phyloP scores from a whole-genome alignment of 345 rosid genomes.

The Microthlaspi erraticum region DNA sequence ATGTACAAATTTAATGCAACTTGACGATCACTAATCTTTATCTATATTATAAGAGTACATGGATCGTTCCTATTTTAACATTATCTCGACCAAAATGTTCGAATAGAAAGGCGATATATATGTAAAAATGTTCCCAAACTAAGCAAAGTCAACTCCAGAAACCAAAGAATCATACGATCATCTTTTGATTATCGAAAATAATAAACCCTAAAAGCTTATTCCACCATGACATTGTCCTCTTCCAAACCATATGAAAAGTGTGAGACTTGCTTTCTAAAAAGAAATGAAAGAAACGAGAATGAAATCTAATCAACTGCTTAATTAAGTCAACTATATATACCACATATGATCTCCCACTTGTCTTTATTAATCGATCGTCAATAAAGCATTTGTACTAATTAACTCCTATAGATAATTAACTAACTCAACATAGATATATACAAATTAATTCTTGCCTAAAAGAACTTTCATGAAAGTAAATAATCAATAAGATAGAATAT shows the following conservation, averaged over 20 bases:
- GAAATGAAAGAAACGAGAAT: conserved; percentile 5
- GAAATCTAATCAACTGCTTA: conserved; percentile 6
- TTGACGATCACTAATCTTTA: conserved; percentile 18
- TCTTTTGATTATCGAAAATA: conserved; percentile 7
- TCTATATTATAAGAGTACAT: conserved; percentile 14
- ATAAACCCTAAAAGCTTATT: conserved; percentile 13
- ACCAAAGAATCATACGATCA: conserved; percentile 35
- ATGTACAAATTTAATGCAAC: conserved; percentile 2
- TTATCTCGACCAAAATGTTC: conserved; percentile 3
- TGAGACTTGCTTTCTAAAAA: background rate
- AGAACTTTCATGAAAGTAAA: background rate
- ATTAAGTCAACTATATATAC: conserved; percentile 19
- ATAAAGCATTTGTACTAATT: conserved; percentile 5
- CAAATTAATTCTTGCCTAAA: too few species aligned
- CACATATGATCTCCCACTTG: conserved; percentile 21
- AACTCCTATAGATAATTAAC: background rate
- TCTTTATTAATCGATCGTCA: conserved; percentile 7
- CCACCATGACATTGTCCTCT: conserved; percentile 19
- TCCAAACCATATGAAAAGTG: background rate
- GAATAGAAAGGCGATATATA: background rate
- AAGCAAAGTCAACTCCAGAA: conserved; percentile 39
- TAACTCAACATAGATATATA: too few species aligned
- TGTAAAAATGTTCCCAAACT: conserved; percentile 10
- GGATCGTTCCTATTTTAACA: conserved; percentile 8
- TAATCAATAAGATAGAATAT: background rate